Evolutionary conservation across 768 basidiomycete genomes (phyloP).

Genomic region (Mrakia gelida): DNA sequence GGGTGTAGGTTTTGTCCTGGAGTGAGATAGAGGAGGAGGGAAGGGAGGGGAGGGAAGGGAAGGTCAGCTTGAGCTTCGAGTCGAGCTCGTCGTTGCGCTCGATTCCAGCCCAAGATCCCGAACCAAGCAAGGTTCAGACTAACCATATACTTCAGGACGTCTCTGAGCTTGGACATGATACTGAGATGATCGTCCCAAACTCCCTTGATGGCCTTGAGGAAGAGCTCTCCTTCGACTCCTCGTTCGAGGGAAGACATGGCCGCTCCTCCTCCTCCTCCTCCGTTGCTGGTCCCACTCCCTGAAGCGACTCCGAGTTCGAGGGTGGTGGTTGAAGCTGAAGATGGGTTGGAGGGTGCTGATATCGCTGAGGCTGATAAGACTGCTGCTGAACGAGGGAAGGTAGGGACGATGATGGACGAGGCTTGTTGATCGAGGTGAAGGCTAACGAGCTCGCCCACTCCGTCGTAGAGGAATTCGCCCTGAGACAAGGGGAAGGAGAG

Average conservation of each 20-base stretch:
- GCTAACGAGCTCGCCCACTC: conserved; percentile 68
- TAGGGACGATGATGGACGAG: conserved; percentile 66
- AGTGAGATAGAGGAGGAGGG: too few relatives aligned
- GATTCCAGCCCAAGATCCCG: not conserved
- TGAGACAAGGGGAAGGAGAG: conserved; percentile 46
- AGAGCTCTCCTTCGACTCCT: conserved; percentile 74
- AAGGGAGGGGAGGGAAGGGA: not conserved
- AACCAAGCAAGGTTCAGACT: conserved; percentile 35
- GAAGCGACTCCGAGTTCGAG: not conserved
- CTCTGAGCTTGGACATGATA: conserved; percentile 80
- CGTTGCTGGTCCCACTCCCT: not conserved
- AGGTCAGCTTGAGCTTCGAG: not conserved
- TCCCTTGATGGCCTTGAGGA: conserved; percentile 73
- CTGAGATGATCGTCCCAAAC: conserved; percentile 93
- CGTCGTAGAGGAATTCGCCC: conserved; percentile 80
- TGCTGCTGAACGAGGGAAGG: conserved; percentile 56
- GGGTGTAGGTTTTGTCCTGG: conserved; percentile 81
- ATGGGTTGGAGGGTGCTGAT: not conserved
- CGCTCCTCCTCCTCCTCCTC: not conserved
- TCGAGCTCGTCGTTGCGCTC: not conserved
- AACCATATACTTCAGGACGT: conserved; percentile 96
- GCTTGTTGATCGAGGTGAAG: conserved; percentile 81
- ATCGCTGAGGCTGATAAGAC: not conserved
- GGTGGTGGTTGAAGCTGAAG: not conserved
- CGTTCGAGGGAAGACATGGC: conserved; percentile 53